These are phyloP conservation scores for Gymnopilus junonius DNA, from an alignment of 768 basidiomycete genomes.

Conservation along the genomic window DNA sequence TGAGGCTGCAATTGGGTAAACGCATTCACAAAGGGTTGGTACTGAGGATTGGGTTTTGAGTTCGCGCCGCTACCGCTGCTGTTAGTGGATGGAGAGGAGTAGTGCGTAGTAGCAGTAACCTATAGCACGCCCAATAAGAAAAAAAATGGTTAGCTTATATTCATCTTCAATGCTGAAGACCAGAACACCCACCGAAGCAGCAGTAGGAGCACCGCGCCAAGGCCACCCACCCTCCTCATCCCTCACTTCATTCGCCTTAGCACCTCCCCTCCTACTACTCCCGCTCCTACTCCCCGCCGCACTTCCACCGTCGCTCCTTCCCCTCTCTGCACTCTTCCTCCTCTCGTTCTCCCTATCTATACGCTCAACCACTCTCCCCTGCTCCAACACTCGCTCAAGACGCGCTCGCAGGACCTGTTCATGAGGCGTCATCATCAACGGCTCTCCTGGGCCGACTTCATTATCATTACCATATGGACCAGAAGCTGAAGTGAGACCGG, in stretches of 20 bases:
- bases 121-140: neutral
- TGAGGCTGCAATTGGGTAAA: neutral
- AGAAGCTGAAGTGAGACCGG: neutral
- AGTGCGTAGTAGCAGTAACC: neutral
- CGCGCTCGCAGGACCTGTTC: slow-evolving; percentile 57
- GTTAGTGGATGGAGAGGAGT: slow-evolving; percentile 14
- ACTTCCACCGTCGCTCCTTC: slow-evolving; percentile 10
- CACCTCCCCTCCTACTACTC: slow-evolving; percentile 13
- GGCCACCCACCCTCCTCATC: slow-evolving; percentile 33
- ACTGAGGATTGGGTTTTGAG: neutral
- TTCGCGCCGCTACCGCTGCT: no score
- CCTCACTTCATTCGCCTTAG: slow-evolving; percentile 27
- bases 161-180: neutral
- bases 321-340: slow-evolving; percentile 1
- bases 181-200: slow-evolving; percentile 20
- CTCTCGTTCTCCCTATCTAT: slow-evolving; percentile 12
- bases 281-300: slow-evolving; percentile 7
- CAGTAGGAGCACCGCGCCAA: slow-evolving; percentile 20
- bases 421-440: slow-evolving; percentile 45
- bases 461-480: neutral
- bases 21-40: neutral
- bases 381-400: slow-evolving; percentile 53
- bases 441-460: neutral
- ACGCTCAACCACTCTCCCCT: slow-evolving; percentile 12
- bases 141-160: neutral